Evolutionary conservation across 2,329 filamentous ascomycete genomes (phyloP), one percentile per base, ranked within the genome.

Genomic region (Venturia asperata): DNA sequence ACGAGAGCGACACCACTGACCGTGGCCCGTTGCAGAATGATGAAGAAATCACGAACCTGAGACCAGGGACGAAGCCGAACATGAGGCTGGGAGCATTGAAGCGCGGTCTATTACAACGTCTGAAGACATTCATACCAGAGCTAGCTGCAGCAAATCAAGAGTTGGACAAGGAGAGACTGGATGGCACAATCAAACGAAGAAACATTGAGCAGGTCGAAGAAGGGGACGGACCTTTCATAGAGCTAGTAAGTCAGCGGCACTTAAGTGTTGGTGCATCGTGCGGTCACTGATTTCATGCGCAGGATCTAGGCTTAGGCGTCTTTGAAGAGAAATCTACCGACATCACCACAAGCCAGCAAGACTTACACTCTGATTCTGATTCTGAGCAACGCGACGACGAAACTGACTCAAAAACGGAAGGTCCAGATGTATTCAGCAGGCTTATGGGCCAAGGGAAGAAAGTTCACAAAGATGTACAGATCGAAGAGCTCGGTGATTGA

Each of bases 291-390:
- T 61, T 41, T 21, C 19, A 15, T 71, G 68, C 43, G 68, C 43
- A 74, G 72, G 70, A 79, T 67, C 76, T 80, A n/a, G 78, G 78
- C 27, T 72, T 80, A 43, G 78, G 78, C n/a, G 78, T 80, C 17
- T 71, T 80, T 3, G 75, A 80, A 69, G 73, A 76, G 66, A 71
- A 76, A 66, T 47, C 30, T n/a, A 19, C 19, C 34, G 63, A 24
- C 24, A 45, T 61, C n/a, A 61, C 15, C 39, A 61, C 37, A 27
- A 58, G 30, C 52, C 15, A 58, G 17, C 42, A 63, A 15, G 72
- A 75, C 49, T 69, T n/a, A n/a, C n/a, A 67, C 43, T 66, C 66
- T 13, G 69, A 70, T 3, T 69, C 68, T 3, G 70, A 69, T 62
- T 69, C 70, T n/a, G 55, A 62, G 7, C 70, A 69, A 61, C 70